A percentile compares a stretch with the other conserved stretches of the same genome.
Conservation (phyloP, 2,329 filamentous ascomycete species). For the Xylariaceae sp. region DNA sequence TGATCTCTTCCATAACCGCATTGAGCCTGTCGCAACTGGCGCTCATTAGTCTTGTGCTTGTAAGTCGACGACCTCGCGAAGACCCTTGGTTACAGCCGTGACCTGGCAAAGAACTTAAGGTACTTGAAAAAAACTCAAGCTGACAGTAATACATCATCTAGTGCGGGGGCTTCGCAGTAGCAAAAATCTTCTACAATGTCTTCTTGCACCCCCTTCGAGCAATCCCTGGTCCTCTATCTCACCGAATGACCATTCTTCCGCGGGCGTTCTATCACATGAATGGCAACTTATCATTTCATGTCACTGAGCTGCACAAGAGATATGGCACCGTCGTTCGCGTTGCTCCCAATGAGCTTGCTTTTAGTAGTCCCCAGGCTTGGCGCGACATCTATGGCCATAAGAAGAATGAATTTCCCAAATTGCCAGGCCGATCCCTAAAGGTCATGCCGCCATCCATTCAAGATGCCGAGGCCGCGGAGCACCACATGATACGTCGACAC, state of each 20-base stretch:
- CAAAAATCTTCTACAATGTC: conserved; percentile 11
- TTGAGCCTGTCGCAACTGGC: too few species aligned
- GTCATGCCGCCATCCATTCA: conserved; percentile 27
- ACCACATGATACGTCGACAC: conserved; percentile 30
- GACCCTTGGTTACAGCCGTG: too few species aligned
- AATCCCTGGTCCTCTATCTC: conserved; percentile 27
- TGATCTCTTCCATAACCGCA: too few species aligned
- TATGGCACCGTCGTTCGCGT: conserved; percentile 41
- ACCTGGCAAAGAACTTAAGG: too few species aligned
- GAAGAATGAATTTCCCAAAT: conserved; percentile 28
- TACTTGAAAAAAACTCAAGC: too few species aligned
- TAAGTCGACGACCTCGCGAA: too few species aligned
- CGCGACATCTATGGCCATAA: conserved; percentile 34
- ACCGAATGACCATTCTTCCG: conserved; percentile 20
- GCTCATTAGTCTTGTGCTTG: too few species aligned
- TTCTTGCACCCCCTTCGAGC: conserved; percentile 27
- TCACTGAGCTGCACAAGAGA: conserved; percentile 27
- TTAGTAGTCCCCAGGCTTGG: conserved; percentile 35
- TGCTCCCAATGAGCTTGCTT: conserved; percentile 39
- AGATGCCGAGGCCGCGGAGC: conserved; percentile 28
- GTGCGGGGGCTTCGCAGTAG: too few species aligned
- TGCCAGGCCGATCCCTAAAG: conserved; percentile 6
- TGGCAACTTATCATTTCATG: conserved; percentile 19
- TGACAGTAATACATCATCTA: too few species aligned
- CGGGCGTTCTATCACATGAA: conserved; percentile 9